These are phyloP conservation scores for Trichoderma atroviride DNA, from an alignment of 2,329 filamentous ascomycete genomes.

Conservation along the genomic window DNA sequence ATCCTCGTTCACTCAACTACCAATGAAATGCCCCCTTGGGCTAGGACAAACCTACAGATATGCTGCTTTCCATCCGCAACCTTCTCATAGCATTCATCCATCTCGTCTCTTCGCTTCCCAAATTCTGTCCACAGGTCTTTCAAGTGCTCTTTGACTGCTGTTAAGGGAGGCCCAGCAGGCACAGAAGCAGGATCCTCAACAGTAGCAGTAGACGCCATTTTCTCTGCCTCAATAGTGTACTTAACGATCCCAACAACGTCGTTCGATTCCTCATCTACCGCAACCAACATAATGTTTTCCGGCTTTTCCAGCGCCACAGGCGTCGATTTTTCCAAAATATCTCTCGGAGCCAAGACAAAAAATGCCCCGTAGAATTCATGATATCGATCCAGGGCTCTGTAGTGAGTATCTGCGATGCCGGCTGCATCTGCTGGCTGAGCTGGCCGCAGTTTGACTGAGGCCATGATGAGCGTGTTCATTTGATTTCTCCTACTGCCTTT, in stretches of 20 bases:
- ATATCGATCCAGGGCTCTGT: slow-evolving; percentile 28
- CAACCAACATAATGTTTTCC: slow-evolving; percentile 13
- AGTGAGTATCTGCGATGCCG: slow-evolving; percentile 29
- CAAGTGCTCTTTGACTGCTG: slow-evolving; percentile 28
- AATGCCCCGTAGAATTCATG: slow-evolving; percentile 32
- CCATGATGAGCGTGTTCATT: background rate
- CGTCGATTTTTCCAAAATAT: slow-evolving; percentile 26
- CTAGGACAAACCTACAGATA: slow-evolving; percentile 27
- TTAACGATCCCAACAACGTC: slow-evolving; percentile 23
- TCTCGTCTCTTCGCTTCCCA: slow-evolving; percentile 27
- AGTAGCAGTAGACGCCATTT: background rate
- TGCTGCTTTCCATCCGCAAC: slow-evolving; percentile 28
- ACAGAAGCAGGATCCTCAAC: background rate
- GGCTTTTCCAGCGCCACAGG: background rate
- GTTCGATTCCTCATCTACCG: slow-evolving; percentile 3
- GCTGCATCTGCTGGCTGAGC: slow-evolving; percentile 27
- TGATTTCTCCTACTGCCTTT: background rate
- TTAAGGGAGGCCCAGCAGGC: slow-evolving; percentile 22
- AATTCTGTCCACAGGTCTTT: slow-evolving; percentile 33
- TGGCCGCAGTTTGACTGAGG: slow-evolving; percentile 23
- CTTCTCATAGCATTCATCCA: slow-evolving; percentile 31
- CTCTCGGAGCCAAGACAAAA: slow-evolving; percentile 26
- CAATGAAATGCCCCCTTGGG: background rate
- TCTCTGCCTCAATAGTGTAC: slow-evolving; percentile 9
- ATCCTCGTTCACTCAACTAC: background rate